Conservation (phyloP, 2,329 filamentous ascomycete species). For the Tolypocladium tropicale region DNA sequence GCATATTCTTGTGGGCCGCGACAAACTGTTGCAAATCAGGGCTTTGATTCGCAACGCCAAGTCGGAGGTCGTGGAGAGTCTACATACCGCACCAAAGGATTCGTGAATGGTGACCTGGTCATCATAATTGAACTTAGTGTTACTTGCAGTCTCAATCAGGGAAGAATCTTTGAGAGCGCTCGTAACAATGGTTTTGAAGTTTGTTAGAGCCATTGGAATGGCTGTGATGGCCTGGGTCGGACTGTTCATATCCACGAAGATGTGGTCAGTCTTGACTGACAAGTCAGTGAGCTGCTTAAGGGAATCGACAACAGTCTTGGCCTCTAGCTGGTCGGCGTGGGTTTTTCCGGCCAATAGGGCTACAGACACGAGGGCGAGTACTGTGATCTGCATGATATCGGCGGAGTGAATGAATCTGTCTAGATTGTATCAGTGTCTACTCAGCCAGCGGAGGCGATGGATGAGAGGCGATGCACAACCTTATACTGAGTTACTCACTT, state of each 20-base stretch:
- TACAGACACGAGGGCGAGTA: slow-evolving; percentile 8
- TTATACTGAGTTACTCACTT: too few species aligned
- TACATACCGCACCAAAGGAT: neutral
- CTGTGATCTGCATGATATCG: slow-evolving; percentile 10
- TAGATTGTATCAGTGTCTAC: neutral
- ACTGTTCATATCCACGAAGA: slow-evolving; percentile 1
- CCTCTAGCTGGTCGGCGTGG: slow-evolving; percentile 4
- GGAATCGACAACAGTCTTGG: slow-evolving; percentile 2
- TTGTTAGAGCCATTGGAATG: neutral
- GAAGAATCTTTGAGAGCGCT: neutral
- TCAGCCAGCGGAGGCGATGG: neutral
- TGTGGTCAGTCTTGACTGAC: slow-evolving; percentile 4
- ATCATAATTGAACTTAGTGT: neutral
- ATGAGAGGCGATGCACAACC: too few species aligned
- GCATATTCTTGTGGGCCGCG: slow-evolving; percentile 8
- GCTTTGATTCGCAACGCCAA: neutral
- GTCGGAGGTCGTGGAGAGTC: neutral
- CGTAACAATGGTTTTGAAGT: neutral
- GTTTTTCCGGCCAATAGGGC: slow-evolving; percentile 6
- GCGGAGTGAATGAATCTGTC: neutral
- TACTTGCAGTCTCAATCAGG: neutral
- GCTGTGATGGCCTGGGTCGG: neutral
- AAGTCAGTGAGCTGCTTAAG: slow-evolving; percentile 6
- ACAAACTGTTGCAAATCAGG: slow-evolving; percentile 4
- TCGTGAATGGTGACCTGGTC: neutral